phyloP scores from a whole-genome alignment of 257 asterid genomes.

The Cruciata laevipes region DNA sequence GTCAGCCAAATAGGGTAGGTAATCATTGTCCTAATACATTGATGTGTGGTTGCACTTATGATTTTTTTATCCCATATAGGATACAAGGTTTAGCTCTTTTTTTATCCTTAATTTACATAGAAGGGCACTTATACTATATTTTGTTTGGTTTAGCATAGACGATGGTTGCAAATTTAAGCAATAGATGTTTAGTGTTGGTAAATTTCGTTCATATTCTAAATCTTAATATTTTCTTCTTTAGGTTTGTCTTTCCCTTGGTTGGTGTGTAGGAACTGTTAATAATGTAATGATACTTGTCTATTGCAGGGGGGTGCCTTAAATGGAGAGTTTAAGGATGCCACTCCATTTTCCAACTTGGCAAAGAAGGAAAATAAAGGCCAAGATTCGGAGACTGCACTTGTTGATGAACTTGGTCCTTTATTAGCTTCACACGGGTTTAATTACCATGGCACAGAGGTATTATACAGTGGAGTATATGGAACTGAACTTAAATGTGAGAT shows the following conservation, averaged over 20 bases:
- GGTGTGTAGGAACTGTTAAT: not conserved
- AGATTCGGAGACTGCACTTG: constrained; percentile 55
- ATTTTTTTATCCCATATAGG: not conserved
- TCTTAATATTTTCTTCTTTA: not conserved
- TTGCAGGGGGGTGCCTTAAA: constrained; percentile 79
- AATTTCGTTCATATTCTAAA: not conserved
- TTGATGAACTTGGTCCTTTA: constrained; percentile 76
- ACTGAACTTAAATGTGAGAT: constrained; percentile 83
- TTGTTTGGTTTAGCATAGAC: not conserved
- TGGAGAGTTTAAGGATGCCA: constrained; percentile 84
- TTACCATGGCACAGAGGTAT: constrained; percentile 78
- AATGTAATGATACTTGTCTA: constrained; percentile 5
- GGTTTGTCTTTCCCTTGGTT: not conserved
- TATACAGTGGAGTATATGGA: constrained; percentile 91
- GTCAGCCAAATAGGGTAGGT: not conserved
- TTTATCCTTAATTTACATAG: not conserved
- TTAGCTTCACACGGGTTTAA: constrained; percentile 70
- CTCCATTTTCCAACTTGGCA: constrained; percentile 66
- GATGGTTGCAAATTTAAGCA: not conserved
- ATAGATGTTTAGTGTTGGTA: not conserved
- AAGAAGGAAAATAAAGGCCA: constrained; percentile 30
- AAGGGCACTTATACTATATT: too few species aligned
- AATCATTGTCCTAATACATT: not conserved
- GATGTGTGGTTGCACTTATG: not conserved
- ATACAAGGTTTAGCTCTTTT: too few species aligned